Percentiles rank a stretch among this genome's conserved stretches.
phyloP scores from a whole-genome alignment of 148 eudicot species.

The Amaranthus cruentus region DNA sequence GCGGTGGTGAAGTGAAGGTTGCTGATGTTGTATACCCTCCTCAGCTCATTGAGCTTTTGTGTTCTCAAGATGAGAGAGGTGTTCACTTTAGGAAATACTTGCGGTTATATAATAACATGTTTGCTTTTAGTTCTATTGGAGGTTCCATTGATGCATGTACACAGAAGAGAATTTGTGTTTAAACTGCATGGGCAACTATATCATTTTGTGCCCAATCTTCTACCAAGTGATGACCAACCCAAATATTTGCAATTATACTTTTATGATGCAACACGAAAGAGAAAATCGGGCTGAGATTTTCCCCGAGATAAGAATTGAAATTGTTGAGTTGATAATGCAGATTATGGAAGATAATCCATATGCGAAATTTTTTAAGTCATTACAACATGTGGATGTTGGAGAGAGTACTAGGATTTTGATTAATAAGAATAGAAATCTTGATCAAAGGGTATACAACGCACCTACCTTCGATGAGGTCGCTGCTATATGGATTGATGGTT shows the following conservation, averaged over 20 bases:
- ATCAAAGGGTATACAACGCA: background rate
- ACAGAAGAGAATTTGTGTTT: background rate
- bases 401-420: background rate
- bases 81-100: background rate
- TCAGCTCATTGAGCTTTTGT: background rate
- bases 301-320: too few relatives aligned
- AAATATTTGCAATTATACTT: slow-evolving; percentile 5
- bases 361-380: background rate
- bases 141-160: background rate
- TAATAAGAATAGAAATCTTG: background rate
- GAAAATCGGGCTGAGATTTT: background rate
- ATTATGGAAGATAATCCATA: background rate
- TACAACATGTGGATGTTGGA: background rate
- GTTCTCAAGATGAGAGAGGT: background rate
- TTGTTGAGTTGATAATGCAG: background rate
- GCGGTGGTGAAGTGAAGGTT: background rate
- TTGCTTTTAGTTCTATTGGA: slow-evolving; percentile 1
- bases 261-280: background rate
- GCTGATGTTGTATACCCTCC: too few relatives aligned
- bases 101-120: background rate
- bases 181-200: background rate
- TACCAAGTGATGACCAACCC: background rate
- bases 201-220: background rate
- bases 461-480: slow-evolving; percentile 12
- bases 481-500: background rate